Evolutionary conservation across 345 rosid species (phyloP).

Genomic region (Boechera retrofracta): DNA sequence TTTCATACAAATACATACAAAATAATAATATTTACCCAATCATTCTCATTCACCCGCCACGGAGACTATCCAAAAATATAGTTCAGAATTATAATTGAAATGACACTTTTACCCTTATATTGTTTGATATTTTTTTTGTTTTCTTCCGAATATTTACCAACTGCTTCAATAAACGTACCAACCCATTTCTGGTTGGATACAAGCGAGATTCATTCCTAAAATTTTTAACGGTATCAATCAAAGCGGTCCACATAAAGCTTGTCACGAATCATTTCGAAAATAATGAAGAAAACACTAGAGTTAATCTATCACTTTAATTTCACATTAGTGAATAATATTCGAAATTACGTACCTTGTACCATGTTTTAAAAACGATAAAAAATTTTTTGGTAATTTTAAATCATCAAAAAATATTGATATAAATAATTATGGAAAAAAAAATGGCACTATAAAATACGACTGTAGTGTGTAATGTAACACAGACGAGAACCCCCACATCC

Average conservation of each 20-base stretch:
- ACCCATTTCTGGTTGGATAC: constrained; percentile 27
- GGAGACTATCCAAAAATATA: neutral
- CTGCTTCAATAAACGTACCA: constrained; percentile 19
- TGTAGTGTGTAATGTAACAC: neutral
- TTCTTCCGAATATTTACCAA: neutral
- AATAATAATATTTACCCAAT: constrained; percentile 25
- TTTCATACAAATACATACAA: neutral
- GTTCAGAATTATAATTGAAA: neutral
- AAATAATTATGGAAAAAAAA: neutral
- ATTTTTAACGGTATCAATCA: constrained; percentile 31
- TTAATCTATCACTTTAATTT: neutral
- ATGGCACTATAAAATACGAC: constrained; percentile 23
- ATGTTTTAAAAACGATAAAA: too few relatives aligned
- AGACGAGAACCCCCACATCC: neutral
- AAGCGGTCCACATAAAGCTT: neutral
- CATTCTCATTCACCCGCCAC: constrained; percentile 33
- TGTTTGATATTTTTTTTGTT: neutral
- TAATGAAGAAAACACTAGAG: too few relatives aligned
- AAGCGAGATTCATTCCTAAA: constrained; percentile 16
- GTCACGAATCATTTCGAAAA: neutral
- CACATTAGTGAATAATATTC: neutral
- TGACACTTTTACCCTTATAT: constrained; percentile 25
- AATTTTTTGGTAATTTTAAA: neutral
- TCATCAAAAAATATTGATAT: neutral
- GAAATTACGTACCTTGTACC: neutral